These are phyloP conservation scores for Letharia columbiana DNA, from an alignment of 495 filamentous ascomycete genomes.

Conservation along the genomic window DNA sequence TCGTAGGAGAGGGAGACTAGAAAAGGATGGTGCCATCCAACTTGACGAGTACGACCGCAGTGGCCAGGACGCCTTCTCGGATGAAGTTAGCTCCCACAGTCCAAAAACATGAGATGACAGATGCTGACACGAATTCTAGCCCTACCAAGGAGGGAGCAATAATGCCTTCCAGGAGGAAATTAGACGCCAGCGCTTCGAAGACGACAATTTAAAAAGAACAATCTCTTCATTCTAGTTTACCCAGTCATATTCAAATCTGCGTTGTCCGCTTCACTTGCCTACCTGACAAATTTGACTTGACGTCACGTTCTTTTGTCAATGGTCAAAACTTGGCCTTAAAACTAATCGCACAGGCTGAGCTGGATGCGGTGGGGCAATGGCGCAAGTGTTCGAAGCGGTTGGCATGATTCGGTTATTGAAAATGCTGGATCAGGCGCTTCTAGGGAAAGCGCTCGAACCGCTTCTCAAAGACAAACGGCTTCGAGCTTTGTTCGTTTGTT, in stretches of 20 bases:
- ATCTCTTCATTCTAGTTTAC: conserved; percentile 14
- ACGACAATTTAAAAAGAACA: conserved; percentile 11
- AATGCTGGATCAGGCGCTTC: background rate
- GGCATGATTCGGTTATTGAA: background rate
- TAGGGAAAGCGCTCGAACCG: background rate
- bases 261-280: background rate
- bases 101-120: background rate
- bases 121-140: conserved; percentile 2
- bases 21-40: conserved; percentile 16
- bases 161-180: conserved; percentile 23
- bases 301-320: background rate
- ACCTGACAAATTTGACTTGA: background rate
- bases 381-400: conserved; percentile 1
- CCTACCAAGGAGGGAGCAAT: conserved; percentile 18
- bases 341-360: background rate
- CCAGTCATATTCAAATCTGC: background rate
- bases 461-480: background rate
- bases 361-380: background rate
- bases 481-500: background rate
- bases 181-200: conserved; percentile 20
- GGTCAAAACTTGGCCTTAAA: background rate
- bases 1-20: conserved; percentile 16
- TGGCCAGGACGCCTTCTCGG: conserved; percentile 14
- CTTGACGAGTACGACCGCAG: conserved; percentile 19
- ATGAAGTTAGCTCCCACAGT: conserved; percentile 9